Evolutionary conservation across 1,284 basidiomycete genomes (phyloP).

Genomic region (Ceratobasidium sp.): DNA sequence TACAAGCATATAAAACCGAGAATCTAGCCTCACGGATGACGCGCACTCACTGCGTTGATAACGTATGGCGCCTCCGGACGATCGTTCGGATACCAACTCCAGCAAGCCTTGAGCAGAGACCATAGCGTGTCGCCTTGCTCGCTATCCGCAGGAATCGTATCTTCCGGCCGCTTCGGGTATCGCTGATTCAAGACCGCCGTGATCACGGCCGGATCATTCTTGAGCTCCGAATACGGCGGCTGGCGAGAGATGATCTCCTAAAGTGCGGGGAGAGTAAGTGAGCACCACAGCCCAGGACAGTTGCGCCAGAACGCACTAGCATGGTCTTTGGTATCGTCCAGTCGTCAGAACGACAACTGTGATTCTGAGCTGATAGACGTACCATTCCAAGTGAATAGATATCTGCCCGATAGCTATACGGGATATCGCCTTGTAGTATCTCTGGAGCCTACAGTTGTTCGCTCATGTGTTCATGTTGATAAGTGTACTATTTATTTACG

Average conservation of each 20-base stretch:
- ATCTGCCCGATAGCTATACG: neutral
- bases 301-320: neutral
- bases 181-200: neutral
- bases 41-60: neutral
- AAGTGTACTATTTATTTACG: neutral
- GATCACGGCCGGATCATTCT: neutral
- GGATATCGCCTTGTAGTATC: neutral
- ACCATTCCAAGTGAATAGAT: neutral
- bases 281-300: neutral
- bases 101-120: neutral
- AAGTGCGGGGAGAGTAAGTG: neutral
- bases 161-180: neutral
- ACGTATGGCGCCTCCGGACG: neutral
- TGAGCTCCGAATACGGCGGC: neutral
- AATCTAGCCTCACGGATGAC: too few species aligned
- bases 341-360: neutral
- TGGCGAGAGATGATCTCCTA: neutral
- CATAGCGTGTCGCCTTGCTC: neutral
- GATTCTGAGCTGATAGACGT: neutral
- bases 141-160: neutral
- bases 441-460: neutral
- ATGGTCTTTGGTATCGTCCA: neutral
- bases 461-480: neutral
- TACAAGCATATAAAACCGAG: too few species aligned
- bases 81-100: neutral